These are phyloP conservation scores for Acer yangbiense DNA, from an alignment of 345 rosid genomes.

Conservation along the genomic window DNA sequence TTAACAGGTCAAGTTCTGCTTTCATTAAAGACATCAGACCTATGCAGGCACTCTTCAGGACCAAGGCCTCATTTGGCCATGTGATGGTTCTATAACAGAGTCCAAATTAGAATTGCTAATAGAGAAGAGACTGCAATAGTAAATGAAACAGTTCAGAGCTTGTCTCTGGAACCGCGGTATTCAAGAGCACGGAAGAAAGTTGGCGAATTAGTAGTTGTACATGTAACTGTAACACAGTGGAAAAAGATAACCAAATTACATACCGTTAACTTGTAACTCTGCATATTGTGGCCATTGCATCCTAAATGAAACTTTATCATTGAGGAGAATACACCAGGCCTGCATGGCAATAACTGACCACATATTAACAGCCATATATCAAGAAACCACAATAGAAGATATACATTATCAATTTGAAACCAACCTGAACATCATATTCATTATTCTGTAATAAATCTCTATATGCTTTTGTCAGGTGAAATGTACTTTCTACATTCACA, in stretches of 20 bases:
- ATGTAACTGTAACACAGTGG: background rate
- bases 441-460: conserved; percentile 22
- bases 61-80: background rate
- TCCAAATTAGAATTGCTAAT: background rate
- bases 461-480: conserved; percentile 25
- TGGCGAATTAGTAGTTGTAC: background rate
- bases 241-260: conserved; percentile 3
- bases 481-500: conserved; percentile 30
- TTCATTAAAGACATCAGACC: background rate
- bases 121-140: background rate
- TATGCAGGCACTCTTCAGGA: background rate
- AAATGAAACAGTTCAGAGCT: background rate
- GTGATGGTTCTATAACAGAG: background rate
- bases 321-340: conserved; percentile 45
- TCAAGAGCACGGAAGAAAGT: background rate
- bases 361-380: background rate
- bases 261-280: conserved; percentile 36
- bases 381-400: background rate
- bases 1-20: conserved; percentile 4
- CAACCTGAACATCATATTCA: conserved; percentile 41
- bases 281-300: conserved; percentile 38
- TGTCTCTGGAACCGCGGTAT: background rate
- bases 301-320: conserved; percentile 34
- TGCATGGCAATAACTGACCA: conserved; percentile 8
- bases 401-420: conserved; percentile 4